phyloP scores from a whole-genome alignment of 1,284 basidiomycete genomes.

The Porodaedalea pini region DNA sequence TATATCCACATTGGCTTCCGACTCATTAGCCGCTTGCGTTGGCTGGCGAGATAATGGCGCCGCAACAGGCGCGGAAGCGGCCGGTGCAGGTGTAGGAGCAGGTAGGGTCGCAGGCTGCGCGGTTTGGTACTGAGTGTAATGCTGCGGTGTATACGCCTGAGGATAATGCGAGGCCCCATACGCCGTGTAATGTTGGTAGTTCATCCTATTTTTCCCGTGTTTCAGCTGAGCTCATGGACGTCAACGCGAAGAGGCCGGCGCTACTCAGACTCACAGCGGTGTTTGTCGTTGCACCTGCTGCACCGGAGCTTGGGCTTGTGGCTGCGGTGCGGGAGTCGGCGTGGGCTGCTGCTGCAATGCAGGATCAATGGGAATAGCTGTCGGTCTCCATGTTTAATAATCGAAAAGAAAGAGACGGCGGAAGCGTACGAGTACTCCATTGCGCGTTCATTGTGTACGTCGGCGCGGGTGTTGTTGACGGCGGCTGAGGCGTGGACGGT shows the following conservation, averaged over 20 bases:
- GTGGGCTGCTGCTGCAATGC: conserved; percentile 57
- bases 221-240: conserved; percentile 13
- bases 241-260: not conserved
- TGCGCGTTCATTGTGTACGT: conserved; percentile 35
- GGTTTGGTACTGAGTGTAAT: conserved; percentile 49
- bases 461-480: conserved; percentile 24
- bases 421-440: conserved; percentile 42
- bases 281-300: conserved; percentile 30
- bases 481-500: conserved; percentile 21
- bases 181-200: conserved; percentile 41
- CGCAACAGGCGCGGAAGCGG: conserved; percentile 22
- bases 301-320: not conserved
- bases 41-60: conserved; percentile 20
- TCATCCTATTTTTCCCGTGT: conserved; percentile 30
- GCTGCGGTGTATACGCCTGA: conserved; percentile 40
- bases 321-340: not conserved
- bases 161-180: conserved; percentile 43
- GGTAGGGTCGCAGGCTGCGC: conserved; percentile 31
- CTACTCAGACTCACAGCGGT: conserved; percentile 36
- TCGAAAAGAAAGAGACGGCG: not conserved
- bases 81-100: conserved; percentile 25
- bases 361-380: conserved; percentile 66
- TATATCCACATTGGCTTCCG: conserved; percentile 55
- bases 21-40: conserved; percentile 18
- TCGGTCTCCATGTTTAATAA: not conserved